Evolutionary conservation across 345 rosid species (phyloP).

Genomic region (Gossypium arboreum): DNA sequence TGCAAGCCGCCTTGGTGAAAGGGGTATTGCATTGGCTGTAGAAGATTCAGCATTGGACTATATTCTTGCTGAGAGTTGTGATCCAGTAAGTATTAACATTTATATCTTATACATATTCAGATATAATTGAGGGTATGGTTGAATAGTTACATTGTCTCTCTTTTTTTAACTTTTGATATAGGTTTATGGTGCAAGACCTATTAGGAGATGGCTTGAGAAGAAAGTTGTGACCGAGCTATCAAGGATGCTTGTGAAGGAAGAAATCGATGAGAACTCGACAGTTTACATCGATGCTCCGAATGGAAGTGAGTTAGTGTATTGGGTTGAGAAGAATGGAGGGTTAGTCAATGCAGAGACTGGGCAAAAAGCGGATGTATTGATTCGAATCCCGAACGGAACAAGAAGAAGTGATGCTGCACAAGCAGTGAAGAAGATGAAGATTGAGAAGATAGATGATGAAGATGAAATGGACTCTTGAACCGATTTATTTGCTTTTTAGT

Average conservation of each 20-base stretch:
- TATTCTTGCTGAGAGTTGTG: slow-evolving; percentile 66
- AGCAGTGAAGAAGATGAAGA: slow-evolving; percentile 89
- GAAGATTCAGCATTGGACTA: slow-evolving; percentile 76
- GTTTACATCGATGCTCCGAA: slow-evolving; percentile 60
- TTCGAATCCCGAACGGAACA: slow-evolving; percentile 45
- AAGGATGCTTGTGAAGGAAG: slow-evolving; percentile 74
- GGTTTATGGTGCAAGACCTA: slow-evolving; percentile 86
- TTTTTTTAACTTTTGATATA: background rate
- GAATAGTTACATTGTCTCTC: background rate
- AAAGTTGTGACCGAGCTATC: slow-evolving; percentile 88
- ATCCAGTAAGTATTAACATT: slow-evolving; percentile 57
- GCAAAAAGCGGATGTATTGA: slow-evolving; percentile 59
- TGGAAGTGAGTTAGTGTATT: slow-evolving; percentile 43
- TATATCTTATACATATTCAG: background rate
- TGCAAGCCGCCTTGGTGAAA: slow-evolving; percentile 72
- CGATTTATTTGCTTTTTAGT: background rate
- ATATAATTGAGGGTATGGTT: background rate
- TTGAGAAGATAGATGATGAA: slow-evolving; percentile 55
- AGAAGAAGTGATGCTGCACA: slow-evolving; percentile 59
- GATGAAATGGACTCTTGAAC: slow-evolving; percentile 41
- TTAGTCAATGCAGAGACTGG: slow-evolving; percentile 71
- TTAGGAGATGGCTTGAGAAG: slow-evolving; percentile 93
- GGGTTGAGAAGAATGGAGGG: slow-evolving; percentile 75
- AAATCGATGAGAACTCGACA: slow-evolving; percentile 78
- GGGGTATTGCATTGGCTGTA: slow-evolving; percentile 82